Evolutionary conservation across 139 green algal species (phyloP).

Genomic region (Chlamydomonas urium): DNA sequence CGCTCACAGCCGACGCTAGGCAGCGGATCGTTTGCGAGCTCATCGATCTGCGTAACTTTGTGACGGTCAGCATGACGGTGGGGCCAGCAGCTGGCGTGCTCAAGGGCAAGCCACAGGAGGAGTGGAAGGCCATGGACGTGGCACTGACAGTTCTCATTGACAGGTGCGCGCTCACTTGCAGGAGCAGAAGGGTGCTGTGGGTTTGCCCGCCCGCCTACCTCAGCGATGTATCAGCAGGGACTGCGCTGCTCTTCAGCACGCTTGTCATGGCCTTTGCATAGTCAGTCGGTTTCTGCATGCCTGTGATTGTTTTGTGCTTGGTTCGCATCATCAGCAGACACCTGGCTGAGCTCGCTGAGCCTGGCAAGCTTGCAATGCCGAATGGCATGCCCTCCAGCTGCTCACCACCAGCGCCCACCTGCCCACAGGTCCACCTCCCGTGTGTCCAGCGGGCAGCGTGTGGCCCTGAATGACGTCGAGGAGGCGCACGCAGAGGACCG

Average conservation of each 20-base stretch:
- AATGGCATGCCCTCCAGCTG: too few species aligned
- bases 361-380: too few species aligned
- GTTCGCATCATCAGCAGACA: too few species aligned
- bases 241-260: too few species aligned
- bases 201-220: too few species aligned
- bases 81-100: constrained; percentile 48
- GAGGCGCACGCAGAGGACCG: constrained; percentile 33
- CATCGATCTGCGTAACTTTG: constrained; percentile 40
- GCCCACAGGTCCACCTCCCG: constrained; percentile 66
- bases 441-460: constrained; percentile 67
- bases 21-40: constrained; percentile 82
- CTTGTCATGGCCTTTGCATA: too few species aligned
- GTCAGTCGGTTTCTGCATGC: too few species aligned
- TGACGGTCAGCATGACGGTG: constrained; percentile 54
- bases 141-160: constrained; percentile 74
- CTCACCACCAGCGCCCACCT: too few species aligned
- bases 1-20: constrained; percentile 49
- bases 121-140: constrained; percentile 69
- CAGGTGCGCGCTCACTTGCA: constrained; percentile 35
- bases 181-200: too few species aligned
- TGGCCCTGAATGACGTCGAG: constrained; percentile 72
- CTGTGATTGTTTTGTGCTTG: too few species aligned
- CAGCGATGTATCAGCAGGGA: too few species aligned
- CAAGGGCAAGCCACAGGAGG: constrained; percentile 20
- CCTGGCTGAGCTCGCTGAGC: too few species aligned